Base-by-base conservation (phyloP, 2,329 filamentous ascomycete genomes). In the Beauveria australis region DNA sequence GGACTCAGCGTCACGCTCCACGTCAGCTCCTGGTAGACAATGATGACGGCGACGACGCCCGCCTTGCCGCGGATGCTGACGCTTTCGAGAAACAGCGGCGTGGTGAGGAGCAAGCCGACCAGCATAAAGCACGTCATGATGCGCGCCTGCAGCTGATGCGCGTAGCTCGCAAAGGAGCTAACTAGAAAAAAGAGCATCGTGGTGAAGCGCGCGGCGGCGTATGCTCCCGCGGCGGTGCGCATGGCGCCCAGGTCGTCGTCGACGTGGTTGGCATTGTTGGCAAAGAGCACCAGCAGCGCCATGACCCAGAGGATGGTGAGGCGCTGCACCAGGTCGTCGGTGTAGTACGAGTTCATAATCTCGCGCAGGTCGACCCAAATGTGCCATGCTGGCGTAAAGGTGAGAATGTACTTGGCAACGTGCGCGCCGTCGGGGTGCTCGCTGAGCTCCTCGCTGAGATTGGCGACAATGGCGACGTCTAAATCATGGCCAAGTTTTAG, bases 341-440 rank as follows among this genome's bases (percentile, higher is more conserved):
- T 79, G 67, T 80, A 80, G 68, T 78, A 81, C 8, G 76, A 78
- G 67, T 81, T 81, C 76, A 80, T 80, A 60, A 80, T 69, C 67
- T 80, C 78, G 62, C 77, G 75, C 19, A 79, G 70, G 62, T 81
- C 78, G 46, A 71, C 73, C 78, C 78, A 80, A 53, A 80, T 75
- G 62, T 80, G 75, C 78, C 78, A 80, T 60, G 78, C 76, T 10
- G 77, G 77, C 8, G 76, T 71, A 43, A 79, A 76, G 43, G 79
- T 77, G 49, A 80, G 72, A 30, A 80, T 71, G 65, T 79, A 80
- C 67, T 80, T 79, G 57, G 74, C 74, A 5, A 80, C 70, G 40
- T 76, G 73, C 22, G 67, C 67, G 24, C 76, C 76, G 28, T 76
- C 70, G 9, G 78, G 73, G 52, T 79, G 69, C 62, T 80, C 78